Conservation (phyloP, 2,329 filamentous ascomycete genomes). For the Penicillium sp. region DNA sequence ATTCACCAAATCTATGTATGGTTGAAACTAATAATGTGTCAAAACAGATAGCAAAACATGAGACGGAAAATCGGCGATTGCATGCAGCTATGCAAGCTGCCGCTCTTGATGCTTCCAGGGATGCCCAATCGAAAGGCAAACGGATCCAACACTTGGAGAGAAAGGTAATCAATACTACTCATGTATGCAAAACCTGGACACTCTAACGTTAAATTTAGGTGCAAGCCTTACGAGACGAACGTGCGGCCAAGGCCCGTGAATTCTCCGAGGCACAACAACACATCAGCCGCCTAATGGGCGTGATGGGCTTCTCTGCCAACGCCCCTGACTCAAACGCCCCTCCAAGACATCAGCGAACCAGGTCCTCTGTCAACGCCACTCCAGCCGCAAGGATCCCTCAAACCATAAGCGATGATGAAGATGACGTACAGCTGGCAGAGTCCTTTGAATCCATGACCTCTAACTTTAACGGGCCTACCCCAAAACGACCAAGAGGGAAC, state of each 20-base stretch:
- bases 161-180: constrained; percentile 25
- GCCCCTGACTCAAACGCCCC: constrained; percentile 14
- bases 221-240: constrained; percentile 37
- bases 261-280: constrained; percentile 43
- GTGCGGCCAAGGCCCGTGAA: constrained; percentile 39
- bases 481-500: constrained; percentile 31
- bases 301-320: constrained; percentile 38
- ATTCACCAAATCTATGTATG: neutral
- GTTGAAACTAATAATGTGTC: neutral
- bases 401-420: constrained; percentile 20
- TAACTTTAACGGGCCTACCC: constrained; percentile 21
- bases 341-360: constrained; percentile 20
- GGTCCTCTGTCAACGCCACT: constrained; percentile 13
- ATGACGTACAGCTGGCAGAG: constrained; percentile 19
- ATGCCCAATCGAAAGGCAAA: constrained; percentile 33
- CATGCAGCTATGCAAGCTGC: constrained; percentile 27
- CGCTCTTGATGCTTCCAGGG: constrained; percentile 26
- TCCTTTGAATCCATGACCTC: constrained; percentile 26
- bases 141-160: constrained; percentile 35
- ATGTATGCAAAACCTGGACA: neutral
- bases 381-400: constrained; percentile 13
- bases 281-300: constrained; percentile 39
- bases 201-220: constrained; percentile 24
- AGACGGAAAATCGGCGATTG: constrained; percentile 29
- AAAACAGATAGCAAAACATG: constrained; percentile 24